Percentiles rank a stretch among this genome's conserved stretches.
These are phyloP conservation scores for Cerioporus squamosus DNA, from an alignment of 1,284 basidiomycete genomes.

Conservation along the genomic window DNA sequence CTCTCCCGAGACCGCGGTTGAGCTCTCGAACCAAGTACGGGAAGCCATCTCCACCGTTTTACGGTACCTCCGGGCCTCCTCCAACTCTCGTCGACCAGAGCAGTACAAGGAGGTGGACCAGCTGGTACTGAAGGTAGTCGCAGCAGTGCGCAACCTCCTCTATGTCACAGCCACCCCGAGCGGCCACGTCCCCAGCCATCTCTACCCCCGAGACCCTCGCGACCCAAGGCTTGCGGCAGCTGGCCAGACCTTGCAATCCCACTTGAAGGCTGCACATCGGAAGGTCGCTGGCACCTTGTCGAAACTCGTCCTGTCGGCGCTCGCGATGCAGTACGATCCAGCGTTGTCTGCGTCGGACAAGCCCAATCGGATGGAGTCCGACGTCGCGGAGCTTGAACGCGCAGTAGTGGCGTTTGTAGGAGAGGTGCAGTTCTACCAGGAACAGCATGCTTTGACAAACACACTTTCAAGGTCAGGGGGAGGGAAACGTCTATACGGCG, in stretches of 20 bases:
- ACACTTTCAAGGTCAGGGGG: slow-evolving; percentile 32
- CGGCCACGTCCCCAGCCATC: slow-evolving; percentile 60
- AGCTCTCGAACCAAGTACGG: slow-evolving; percentile 60
- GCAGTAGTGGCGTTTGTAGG: slow-evolving; percentile 74
- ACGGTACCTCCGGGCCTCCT: slow-evolving; percentile 56
- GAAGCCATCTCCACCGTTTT: slow-evolving; percentile 68
- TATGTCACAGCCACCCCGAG: slow-evolving; percentile 69
- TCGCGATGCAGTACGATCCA: slow-evolving; percentile 78
- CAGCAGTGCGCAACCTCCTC: slow-evolving; percentile 74
- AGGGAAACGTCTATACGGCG: slow-evolving; percentile 64
- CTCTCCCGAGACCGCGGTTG: slow-evolving; percentile 59
- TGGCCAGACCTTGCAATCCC: slow-evolving; percentile 53
- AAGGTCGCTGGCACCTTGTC: slow-evolving; percentile 82
- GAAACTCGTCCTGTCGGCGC: slow-evolving; percentile 74
- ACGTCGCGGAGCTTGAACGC: slow-evolving; percentile 78
- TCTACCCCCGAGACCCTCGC: slow-evolving; percentile 56
- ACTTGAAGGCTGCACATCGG: slow-evolving; percentile 72
- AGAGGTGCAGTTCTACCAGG: slow-evolving; percentile 68
- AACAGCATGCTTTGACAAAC: slow-evolving; percentile 37
- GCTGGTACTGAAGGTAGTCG: slow-evolving; percentile 67
- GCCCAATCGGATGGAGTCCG: slow-evolving; percentile 73
- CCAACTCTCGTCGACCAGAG: slow-evolving; percentile 44
- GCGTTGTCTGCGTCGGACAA: slow-evolving; percentile 64
- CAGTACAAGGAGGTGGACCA: slow-evolving; percentile 64
- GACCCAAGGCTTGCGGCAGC: slow-evolving; percentile 47